Conservation (phyloP, 805 yeast genomes). For the Candida xiaguanensis region DNA sequence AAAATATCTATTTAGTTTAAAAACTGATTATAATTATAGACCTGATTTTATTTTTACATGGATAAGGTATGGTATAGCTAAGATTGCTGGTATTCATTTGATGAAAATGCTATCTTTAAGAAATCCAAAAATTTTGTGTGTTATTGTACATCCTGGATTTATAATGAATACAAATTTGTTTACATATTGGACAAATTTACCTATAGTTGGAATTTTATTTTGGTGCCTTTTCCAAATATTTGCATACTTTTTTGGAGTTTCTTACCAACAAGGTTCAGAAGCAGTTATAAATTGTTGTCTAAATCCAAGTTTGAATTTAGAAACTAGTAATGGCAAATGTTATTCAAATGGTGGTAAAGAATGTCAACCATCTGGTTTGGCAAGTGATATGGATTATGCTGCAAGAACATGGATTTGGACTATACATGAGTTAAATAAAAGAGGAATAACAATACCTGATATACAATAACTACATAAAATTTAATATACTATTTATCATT, state of each 20-base stretch:
- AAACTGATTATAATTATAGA: constrained; percentile 46
- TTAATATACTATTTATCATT: not conserved
- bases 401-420: constrained; percentile 82
- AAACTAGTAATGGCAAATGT: constrained; percentile 67
- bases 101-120: constrained; percentile 59
- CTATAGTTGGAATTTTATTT: constrained; percentile 70
- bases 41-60: constrained; percentile 74
- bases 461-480: too few species aligned
- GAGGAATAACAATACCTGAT: constrained; percentile 32
- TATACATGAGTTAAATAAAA: constrained; percentile 50
- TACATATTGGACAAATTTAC: constrained; percentile 73
- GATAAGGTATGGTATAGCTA: constrained; percentile 75
- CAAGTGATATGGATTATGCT: constrained; percentile 54
- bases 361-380: constrained; percentile 54
- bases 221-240: constrained; percentile 70
- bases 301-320: constrained; percentile 44
- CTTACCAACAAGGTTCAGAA: constrained; percentile 66
- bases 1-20: constrained; percentile 44
- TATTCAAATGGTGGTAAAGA: constrained; percentile 59
- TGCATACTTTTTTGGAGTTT: constrained; percentile 66
- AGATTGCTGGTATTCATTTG: constrained; percentile 74
- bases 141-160: constrained; percentile 79
- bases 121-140: constrained; percentile 60
- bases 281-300: constrained; percentile 64
- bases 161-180: constrained; percentile 79